Evolutionary conservation across 331 rosid genomes (phyloP), one percentile per base, ranked within the genome.

Genomic region (Acacia pycnantha): DNA sequence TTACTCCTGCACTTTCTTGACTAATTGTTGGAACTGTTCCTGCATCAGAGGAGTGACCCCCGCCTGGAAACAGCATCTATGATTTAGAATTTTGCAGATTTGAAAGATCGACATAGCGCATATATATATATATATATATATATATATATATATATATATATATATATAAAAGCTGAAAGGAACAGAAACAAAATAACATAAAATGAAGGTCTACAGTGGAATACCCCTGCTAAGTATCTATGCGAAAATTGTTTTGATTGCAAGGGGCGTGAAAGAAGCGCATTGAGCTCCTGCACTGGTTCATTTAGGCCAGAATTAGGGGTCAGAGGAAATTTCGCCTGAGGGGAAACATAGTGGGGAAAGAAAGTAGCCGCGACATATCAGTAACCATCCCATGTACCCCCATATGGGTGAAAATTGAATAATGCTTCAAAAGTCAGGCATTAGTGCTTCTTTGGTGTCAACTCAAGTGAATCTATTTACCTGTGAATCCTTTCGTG

Each of bases 211-310:
- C 12, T n/a, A 15, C 26, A 61, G 77, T 19, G 72, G 53, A 84
- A 68, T 95, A 95, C 97, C 95, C 99, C 97, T 2, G 98, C 96
- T 85, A 92, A 85, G 84, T 93, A 93, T 46, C 97, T 98, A 81
- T 84, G 94, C 21, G 98, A 93, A 84, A 96, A 92, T 51, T 94
- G 77, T 83, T 89, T 91, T 40, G 97, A 94, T 76, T 93, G 99
- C 62, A 96, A 80, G 8, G 99, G 99, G 14, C 73, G 90, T 40
- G 95, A 96, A 84, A 94, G 90, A 89, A 96, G 82, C 40, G 46
- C 73, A 6, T 83, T 87, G 85, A 96, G 94, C 89, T 92, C 98
- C 97, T 95, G 97, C 85, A 82, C 62, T 47, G 46, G 69, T 64
- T 73, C 33, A 70, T 56, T 64, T n/a, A n/a, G n/a, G n/a, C n/a